Evolutionary conservation across 345 rosid genomes (phyloP).

Genomic region (Brassica carinata): DNA sequence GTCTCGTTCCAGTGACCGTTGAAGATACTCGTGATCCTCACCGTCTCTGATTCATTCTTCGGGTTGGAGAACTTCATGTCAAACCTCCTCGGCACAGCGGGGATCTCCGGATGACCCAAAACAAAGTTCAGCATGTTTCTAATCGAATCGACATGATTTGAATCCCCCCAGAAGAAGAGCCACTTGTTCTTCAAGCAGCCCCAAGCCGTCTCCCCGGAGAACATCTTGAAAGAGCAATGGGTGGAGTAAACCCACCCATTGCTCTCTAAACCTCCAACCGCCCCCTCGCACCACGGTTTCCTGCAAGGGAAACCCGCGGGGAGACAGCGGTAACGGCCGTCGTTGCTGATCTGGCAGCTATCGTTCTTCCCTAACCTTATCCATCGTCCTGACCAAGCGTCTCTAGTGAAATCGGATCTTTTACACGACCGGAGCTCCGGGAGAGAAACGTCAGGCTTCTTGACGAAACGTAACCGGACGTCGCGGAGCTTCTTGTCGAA

Average conservation of each 20-base stretch:
- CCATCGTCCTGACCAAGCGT: slow-evolving; percentile 91
- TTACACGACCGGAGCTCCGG: slow-evolving; percentile 57
- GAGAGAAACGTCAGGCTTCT: slow-evolving; percentile 40
- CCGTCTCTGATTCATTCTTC: slow-evolving; percentile 56
- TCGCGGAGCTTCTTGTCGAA: slow-evolving; percentile 56
- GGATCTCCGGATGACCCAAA: slow-evolving; percentile 63
- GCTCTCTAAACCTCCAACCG: slow-evolving; percentile 77
- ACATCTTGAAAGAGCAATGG: slow-evolving; percentile 78
- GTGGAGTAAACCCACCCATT: slow-evolving; percentile 96
- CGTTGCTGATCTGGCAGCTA: slow-evolving; percentile 59
- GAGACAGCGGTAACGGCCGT: slow-evolving; percentile 82
- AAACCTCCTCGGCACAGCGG: slow-evolving; percentile 78
- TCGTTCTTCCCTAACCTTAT: slow-evolving; percentile 79
- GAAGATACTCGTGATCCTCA: slow-evolving; percentile 90
- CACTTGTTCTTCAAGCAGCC: slow-evolving; percentile 71
- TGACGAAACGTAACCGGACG: slow-evolving; percentile 48
- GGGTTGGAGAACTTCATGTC: slow-evolving; percentile 80
- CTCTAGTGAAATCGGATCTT: slow-evolving; percentile 61
- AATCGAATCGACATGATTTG: slow-evolving; percentile 89
- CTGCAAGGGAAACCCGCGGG: slow-evolving; percentile 61
- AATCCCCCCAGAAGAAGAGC: slow-evolving; percentile 99
- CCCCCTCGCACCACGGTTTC: slow-evolving; percentile 84
- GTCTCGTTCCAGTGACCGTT: slow-evolving; percentile 94
- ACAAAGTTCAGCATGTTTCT: slow-evolving; percentile 84
- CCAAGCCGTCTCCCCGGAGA: slow-evolving; percentile 67